Conservation (phyloP, 148 eudicot genomes). For the Camellia sinensis region DNA sequence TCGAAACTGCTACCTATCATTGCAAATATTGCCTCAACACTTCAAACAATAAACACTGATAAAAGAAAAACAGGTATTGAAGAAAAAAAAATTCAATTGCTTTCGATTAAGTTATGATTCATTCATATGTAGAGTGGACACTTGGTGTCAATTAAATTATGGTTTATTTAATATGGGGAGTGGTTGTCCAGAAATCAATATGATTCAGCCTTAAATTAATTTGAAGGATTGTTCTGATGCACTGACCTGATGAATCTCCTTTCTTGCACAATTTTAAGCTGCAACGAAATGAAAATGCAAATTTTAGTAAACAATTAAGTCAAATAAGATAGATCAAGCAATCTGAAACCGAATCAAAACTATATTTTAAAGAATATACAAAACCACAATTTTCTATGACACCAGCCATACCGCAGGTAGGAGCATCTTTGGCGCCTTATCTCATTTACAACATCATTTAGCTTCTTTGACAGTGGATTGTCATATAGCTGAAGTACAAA, state of each 20-base stretch:
- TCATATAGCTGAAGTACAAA: slow-evolving; percentile 84
- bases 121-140: background rate
- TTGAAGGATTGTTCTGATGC: background rate
- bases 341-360: background rate
- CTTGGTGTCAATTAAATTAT: background rate
- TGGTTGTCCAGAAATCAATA: background rate
- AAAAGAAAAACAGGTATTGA: background rate
- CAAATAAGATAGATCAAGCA: background rate
- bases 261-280: slow-evolving; percentile 93
- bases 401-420: slow-evolving; percentile 70
- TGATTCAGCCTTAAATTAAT: background rate
- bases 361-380: background rate
- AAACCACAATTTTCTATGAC: background rate
- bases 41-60: background rate
- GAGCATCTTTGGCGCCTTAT: slow-evolving; percentile 93
- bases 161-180: background rate
- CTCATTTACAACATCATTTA: slow-evolving; percentile 84
- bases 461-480: slow-evolving; percentile 81
- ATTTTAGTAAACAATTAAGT: background rate
- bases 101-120: background rate
- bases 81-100: background rate
- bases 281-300: slow-evolving; percentile 31
- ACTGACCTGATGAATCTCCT: slow-evolving; percentile 92
- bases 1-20: background rate
- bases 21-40: background rate